phyloP scores from a whole-genome alignment of 148 eudicot genomes.

The Vaccinium darrowii region DNA sequence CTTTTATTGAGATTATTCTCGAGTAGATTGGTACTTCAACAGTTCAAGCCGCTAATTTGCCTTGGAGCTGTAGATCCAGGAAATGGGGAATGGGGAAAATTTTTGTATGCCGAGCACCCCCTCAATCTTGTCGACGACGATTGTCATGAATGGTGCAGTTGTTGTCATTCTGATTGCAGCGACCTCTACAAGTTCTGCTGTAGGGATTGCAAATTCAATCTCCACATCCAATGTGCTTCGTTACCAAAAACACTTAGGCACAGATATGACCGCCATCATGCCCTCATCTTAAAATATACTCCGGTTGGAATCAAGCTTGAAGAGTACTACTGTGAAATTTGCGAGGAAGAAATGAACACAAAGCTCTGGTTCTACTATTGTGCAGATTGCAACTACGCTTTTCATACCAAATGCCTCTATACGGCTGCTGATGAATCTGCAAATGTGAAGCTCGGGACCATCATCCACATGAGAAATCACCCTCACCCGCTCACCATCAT shows the following conservation, averaged over 20 bases:
- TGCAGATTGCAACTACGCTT: not conserved
- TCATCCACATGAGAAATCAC: not conserved
- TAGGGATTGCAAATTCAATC: not conserved
- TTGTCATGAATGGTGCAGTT: not conserved
- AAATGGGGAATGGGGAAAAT: too few species aligned
- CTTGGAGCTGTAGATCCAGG: too few species aligned
- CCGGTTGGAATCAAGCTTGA: not conserved
- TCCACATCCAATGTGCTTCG: not conserved
- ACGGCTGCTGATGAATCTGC: not conserved
- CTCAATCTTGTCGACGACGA: not conserved
- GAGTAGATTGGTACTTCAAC: too few species aligned
- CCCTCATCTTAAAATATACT: not conserved
- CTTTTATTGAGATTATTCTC: too few species aligned
- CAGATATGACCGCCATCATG: not conserved
- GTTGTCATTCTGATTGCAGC: not conserved
- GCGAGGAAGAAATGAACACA: not conserved
- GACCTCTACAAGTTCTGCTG: not conserved
- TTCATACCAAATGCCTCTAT: not conserved
- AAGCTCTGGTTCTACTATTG: conserved; percentile 8
- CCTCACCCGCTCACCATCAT: not conserved
- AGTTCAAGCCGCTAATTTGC: too few species aligned
- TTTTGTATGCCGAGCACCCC: too few species aligned
- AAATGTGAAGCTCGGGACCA: not conserved
- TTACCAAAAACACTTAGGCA: not conserved
- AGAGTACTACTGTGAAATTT: conserved; percentile 4